A percentile compares a stretch with the other conserved stretches of the same genome.
Conservation (phyloP, 2,329 filamentous ascomycete species). For the Colletotrichum tropicicola region DNA sequence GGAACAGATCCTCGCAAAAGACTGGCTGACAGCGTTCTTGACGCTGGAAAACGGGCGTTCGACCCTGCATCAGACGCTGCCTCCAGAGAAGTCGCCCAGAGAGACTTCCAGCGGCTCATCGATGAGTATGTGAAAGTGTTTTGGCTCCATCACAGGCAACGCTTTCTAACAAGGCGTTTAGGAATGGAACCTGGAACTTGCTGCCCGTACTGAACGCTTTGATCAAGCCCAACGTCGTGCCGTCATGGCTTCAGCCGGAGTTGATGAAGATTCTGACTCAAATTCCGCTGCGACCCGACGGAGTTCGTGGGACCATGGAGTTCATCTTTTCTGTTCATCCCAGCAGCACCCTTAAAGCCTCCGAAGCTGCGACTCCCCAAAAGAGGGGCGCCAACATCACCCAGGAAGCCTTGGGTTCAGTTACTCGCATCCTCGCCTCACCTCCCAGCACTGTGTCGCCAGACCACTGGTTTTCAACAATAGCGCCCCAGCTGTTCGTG, state of each 20-base stretch:
- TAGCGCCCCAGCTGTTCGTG: constrained; percentile 68
- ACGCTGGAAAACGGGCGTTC: constrained; percentile 58
- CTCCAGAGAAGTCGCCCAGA: constrained; percentile 42
- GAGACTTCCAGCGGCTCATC: constrained; percentile 57
- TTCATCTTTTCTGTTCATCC: constrained; percentile 77
- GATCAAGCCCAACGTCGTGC: constrained; percentile 67
- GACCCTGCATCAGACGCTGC: constrained; percentile 48
- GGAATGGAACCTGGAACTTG: constrained; percentile 57
- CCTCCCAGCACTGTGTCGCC: constrained; percentile 64
- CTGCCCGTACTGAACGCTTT: constrained; percentile 70
- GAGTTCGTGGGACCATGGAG: constrained; percentile 74
- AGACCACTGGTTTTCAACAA: constrained; percentile 66
- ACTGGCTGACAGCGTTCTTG: constrained; percentile 44
- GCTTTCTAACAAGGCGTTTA: constrained; percentile 18
- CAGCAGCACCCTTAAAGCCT: constrained; percentile 50
- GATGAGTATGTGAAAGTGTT: constrained; percentile 49
- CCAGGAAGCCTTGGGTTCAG: constrained; percentile 72
- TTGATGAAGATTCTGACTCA: constrained; percentile 66
- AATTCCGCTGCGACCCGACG: constrained; percentile 68
- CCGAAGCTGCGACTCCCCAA: constrained; percentile 54
- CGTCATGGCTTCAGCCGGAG: constrained; percentile 66
- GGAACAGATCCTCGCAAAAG: constrained; percentile 17
- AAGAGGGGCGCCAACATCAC: constrained; percentile 72
- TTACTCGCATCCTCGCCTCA: constrained; percentile 67
- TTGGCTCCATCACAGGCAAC: constrained; percentile 32